A percentile compares a stretch with the other conserved stretches of the same genome.
Evolutionary conservation across 129 eudicot species (phyloP).

Genomic region (Flaveria trinervia): DNA sequence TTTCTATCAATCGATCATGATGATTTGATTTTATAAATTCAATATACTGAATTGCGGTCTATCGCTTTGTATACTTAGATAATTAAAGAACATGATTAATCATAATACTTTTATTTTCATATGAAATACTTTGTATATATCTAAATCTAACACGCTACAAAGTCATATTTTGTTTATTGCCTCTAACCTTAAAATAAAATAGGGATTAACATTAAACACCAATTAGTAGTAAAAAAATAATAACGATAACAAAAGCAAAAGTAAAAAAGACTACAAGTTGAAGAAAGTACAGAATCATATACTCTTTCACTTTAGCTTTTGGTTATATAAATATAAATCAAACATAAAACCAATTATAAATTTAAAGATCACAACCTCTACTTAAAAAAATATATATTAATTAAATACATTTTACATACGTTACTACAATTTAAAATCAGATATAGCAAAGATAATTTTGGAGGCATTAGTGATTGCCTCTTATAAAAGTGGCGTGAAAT

Average conservation of each 20-base stretch:
- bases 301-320: neutral
- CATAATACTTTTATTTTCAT: conserved; percentile 6
- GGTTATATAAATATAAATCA: neutral
- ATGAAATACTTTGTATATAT: neutral
- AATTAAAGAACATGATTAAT: neutral
- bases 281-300: conserved; percentile 37
- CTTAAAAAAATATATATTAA: too few relatives aligned
- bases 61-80: neutral
- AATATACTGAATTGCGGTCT: too few relatives aligned
- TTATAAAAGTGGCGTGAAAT: too few relatives aligned
- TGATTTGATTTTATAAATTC: too few relatives aligned
- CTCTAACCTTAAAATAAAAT: neutral
- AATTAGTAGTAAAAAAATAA: neutral
- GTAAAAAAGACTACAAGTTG: conserved; percentile 14
- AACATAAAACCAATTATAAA: neutral
- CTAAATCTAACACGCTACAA: neutral
- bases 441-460: too few relatives aligned
- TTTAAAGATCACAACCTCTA: too few relatives aligned
- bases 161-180: conserved; percentile 7
- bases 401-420: too few relatives aligned
- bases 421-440: too few relatives aligned
- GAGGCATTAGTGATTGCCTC: too few relatives aligned
- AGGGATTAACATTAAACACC: neutral
- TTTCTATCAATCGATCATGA: too few relatives aligned
- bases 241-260: conserved; percentile 8